Conservation (phyloP, 495 filamentous ascomycete species). For the Articulospora tetracladia region DNA sequence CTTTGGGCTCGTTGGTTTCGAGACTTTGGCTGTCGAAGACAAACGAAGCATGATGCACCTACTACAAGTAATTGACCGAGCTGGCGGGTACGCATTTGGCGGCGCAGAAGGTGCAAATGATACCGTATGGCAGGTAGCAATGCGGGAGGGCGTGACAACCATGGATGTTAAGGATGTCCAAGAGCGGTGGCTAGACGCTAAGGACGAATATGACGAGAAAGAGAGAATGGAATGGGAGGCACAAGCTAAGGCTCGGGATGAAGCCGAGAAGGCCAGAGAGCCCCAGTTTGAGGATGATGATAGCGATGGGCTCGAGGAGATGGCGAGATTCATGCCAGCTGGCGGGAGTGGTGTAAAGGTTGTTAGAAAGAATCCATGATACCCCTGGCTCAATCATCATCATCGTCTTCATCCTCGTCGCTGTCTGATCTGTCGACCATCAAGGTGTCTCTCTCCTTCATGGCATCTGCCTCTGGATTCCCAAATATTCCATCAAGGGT, state of each 20-base stretch:
- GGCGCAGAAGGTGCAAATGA: slow-evolving; percentile 90
- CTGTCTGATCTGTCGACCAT: slow-evolving; percentile 43
- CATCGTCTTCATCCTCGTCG: slow-evolving; percentile 38
- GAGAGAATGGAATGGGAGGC: slow-evolving; percentile 72
- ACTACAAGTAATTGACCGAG: slow-evolving; percentile 80
- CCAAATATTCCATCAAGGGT: slow-evolving; percentile 40
- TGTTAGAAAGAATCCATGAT: slow-evolving; percentile 38
- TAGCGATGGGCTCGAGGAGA: slow-evolving; percentile 27
- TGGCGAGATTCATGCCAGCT: slow-evolving; percentile 15
- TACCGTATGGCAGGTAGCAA: slow-evolving; percentile 88
- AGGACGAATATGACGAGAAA: slow-evolving; percentile 80
- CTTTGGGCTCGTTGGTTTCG: slow-evolving; percentile 85
- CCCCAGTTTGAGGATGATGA: slow-evolving; percentile 27
- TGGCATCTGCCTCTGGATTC: slow-evolving; percentile 26
- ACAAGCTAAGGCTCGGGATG: slow-evolving; percentile 29
- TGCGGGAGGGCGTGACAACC: slow-evolving; percentile 75
- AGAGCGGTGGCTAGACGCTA: slow-evolving; percentile 89
- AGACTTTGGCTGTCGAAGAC: slow-evolving; percentile 93
- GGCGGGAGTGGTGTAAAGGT: slow-evolving; percentile 36
- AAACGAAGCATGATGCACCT: slow-evolving; percentile 94
- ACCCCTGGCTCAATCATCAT: slow-evolving; percentile 27
- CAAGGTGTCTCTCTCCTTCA: slow-evolving; percentile 26
- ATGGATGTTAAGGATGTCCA: slow-evolving; percentile 87
- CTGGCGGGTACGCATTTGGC: slow-evolving; percentile 90
- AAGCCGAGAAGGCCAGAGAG: slow-evolving; percentile 31